Evolutionary conservation across 2,329 filamentous ascomycete species (phyloP).

Genomic region (Fusarium illudens): DNA sequence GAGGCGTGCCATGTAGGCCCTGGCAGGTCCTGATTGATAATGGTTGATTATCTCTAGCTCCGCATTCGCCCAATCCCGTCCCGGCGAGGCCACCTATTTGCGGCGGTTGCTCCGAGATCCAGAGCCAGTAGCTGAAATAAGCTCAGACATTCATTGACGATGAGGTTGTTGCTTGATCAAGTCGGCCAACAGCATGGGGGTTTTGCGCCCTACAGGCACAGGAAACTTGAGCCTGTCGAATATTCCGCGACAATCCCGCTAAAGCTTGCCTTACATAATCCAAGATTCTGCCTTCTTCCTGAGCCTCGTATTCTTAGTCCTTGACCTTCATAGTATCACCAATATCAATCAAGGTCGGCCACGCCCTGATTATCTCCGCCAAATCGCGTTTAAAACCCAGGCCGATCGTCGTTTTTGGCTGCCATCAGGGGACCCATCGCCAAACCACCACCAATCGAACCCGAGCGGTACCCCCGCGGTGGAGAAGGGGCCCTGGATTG

Average conservation of each 20-base stretch:
- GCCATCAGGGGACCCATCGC: neutral
- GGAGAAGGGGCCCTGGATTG: slow-evolving; percentile 1
- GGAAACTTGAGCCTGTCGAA: neutral
- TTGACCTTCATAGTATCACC: neutral
- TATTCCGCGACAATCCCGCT: neutral
- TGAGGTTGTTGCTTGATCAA: neutral
- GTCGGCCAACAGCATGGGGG: neutral
- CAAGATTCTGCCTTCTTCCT: neutral
- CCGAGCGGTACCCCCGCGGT: neutral
- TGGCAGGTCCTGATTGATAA: neutral
- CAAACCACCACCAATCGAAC: neutral
- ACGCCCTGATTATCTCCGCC: neutral
- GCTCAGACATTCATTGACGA: neutral
- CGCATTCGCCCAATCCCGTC: neutral
- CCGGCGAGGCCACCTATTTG: neutral
- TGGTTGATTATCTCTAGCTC: neutral
- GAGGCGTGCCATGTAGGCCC: neutral
- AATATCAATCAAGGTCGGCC: neutral
- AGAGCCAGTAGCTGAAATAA: neutral
- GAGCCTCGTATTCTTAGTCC: neutral
- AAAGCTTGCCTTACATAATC: neutral
- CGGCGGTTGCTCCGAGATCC: slow-evolving; percentile 1
- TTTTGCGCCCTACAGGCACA: neutral
- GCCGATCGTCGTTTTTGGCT: neutral
- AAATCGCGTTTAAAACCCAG: neutral